phyloP scores from a whole-genome alignment of 2,329 filamentous ascomycete genomes.

The Graphilbum sp. region DNA sequence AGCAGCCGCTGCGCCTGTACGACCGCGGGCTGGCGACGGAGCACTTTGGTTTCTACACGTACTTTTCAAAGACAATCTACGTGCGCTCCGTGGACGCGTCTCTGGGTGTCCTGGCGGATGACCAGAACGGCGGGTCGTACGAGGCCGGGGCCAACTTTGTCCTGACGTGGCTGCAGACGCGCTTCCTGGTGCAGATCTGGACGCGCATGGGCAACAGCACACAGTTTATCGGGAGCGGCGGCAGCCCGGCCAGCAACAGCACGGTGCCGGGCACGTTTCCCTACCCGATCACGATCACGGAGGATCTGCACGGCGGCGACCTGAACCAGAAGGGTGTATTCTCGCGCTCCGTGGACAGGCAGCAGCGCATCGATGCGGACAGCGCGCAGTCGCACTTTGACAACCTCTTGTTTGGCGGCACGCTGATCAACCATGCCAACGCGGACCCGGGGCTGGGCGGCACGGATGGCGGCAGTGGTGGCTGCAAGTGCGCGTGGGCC shows the following conservation, averaged over 20 bases:
- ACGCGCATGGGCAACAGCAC: conserved; percentile 32
- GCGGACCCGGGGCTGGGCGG: conserved; percentile 35
- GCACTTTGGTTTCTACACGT: conserved; percentile 88
- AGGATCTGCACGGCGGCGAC: conserved; percentile 47
- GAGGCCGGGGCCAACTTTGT: conserved; percentile 36
- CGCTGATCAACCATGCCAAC: conserved; percentile 30
- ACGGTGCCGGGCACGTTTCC: conserved; percentile 42
- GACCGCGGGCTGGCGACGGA: conserved; percentile 67
- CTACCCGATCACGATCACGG: conserved; percentile 43
- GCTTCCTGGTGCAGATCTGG: conserved; percentile 51
- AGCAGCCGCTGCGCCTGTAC: conserved; percentile 72
- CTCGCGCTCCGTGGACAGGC: conserved; percentile 28
- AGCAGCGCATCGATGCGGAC: conserved; percentile 26
- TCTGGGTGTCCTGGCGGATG: conserved; percentile 24
- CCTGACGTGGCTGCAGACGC: conserved; percentile 42
- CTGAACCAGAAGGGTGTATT: conserved; percentile 34
- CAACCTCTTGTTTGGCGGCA: conserved; percentile 32
- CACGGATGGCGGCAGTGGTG: conserved; percentile 45
- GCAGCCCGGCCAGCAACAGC: conserved; percentile 14
- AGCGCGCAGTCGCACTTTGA: conserved; percentile 30
- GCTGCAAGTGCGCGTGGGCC: conserved; percentile 44
- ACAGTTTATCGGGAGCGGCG: conserved; percentile 18
- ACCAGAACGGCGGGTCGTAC: conserved; percentile 37
- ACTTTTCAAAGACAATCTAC: conserved; percentile 80
- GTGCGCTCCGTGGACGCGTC: conserved; percentile 39